Evolutionary conservation across 2,329 filamentous ascomycete species (phyloP).

Genomic region (Arthrinium phaeospermum): DNA sequence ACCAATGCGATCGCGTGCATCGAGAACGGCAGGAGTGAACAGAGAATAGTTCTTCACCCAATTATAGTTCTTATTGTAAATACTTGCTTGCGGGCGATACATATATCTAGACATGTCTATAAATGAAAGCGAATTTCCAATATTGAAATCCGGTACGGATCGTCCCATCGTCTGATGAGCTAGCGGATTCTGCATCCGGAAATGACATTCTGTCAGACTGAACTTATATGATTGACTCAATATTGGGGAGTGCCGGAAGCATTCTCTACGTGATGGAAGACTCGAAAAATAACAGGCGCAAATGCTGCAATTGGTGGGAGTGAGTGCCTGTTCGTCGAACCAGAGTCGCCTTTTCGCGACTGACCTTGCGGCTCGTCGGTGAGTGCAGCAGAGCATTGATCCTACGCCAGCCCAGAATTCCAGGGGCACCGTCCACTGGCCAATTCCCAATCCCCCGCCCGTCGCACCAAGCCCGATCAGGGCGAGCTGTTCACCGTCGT

Average conservation of each 20-base stretch:
- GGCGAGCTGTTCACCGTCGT: neutral
- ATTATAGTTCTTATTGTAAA: neutral
- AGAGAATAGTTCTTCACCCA: too few relatives aligned
- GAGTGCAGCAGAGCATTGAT: neutral
- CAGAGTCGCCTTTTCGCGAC: too few relatives aligned
- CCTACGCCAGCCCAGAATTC: neutral
- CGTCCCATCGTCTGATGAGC: neutral
- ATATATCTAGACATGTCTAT: neutral
- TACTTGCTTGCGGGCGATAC: neutral
- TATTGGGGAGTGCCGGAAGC: neutral
- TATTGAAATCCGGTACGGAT: neutral
- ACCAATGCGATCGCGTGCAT: neutral
- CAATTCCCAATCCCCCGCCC: neutral
- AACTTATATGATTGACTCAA: neutral
- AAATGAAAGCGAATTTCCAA: neutral
- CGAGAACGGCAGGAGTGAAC: neutral
- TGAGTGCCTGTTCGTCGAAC: neutral
- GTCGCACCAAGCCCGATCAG: slow-evolving; percentile 3
- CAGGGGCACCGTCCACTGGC: neutral
- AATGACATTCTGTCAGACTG: neutral
- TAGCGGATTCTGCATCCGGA: neutral
- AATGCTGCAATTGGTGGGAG: neutral
- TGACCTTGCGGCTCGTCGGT: neutral
- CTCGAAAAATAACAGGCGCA: too few relatives aligned
- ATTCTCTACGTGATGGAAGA: too few relatives aligned